These are phyloP conservation scores for Saprolegnia parasitica DNA, from an alignment of 352 stramenopile genomes.

Conservation along the genomic window DNA sequence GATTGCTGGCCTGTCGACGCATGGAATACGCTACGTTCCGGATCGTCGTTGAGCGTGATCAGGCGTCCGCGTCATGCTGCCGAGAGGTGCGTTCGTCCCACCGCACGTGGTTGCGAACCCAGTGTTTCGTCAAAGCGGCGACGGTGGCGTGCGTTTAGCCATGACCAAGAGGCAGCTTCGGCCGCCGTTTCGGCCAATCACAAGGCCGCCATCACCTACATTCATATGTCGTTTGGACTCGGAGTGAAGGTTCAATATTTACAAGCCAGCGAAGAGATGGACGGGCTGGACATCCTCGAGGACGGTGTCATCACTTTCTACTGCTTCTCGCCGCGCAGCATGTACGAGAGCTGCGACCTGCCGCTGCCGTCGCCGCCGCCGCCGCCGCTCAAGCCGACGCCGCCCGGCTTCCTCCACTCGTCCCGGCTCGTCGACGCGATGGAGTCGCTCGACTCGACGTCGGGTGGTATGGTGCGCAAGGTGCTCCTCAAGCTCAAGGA, in stretches of 20 bases:
- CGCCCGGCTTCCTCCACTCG: slow-evolving; percentile 4
- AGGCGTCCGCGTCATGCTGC: too few species aligned
- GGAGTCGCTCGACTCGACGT: slow-evolving; percentile 47
- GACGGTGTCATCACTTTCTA: slow-evolving; percentile 8
- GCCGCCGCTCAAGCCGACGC: background rate
- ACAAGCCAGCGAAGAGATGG: background rate
- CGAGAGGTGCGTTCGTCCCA: too few species aligned
- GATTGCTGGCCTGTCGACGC: too few species aligned
- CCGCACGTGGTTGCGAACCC: too few species aligned
- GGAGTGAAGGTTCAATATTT: slow-evolving; percentile 15
- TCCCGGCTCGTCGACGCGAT: slow-evolving; percentile 48
- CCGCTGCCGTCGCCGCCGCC: background rate
- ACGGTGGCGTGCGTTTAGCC: background rate
- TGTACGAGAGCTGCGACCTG: background rate
- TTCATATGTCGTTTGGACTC: background rate
- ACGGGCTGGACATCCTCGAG: background rate
- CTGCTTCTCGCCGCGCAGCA: background rate
- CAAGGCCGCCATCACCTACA: background rate
- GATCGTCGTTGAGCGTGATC: too few species aligned
- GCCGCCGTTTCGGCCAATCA: background rate
- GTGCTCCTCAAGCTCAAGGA: slow-evolving; percentile 64
- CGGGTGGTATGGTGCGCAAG: slow-evolving; percentile 64
- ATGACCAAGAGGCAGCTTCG: slow-evolving; percentile 4
- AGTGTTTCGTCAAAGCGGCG: background rate
- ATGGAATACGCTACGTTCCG: too few species aligned